Conservation (phyloP, 495 filamentous ascomycete genomes). For the Pyrenula aspistea region DNA sequence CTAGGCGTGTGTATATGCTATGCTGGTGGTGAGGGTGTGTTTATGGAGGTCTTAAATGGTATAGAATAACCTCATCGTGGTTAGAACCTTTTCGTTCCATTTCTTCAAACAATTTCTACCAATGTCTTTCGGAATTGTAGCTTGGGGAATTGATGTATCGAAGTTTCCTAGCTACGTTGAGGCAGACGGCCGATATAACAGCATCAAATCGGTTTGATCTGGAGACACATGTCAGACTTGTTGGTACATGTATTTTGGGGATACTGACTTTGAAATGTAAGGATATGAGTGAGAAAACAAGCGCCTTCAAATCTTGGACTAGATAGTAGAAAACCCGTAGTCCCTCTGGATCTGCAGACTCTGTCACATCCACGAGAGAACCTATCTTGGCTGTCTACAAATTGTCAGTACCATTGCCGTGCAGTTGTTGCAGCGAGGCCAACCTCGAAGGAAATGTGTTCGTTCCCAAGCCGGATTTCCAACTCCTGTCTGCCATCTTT, state of each 20-base stretch:
- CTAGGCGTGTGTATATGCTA: too few relatives aligned
- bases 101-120: too few relatives aligned
- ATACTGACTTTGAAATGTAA: constrained; percentile 83
- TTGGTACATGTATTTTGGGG: not conserved
- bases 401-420: not conserved
- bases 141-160: too few relatives aligned
- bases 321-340: constrained; percentile 99
- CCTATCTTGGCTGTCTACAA: constrained; percentile 93
- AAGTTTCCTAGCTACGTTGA: too few relatives aligned
- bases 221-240: constrained; percentile 4
- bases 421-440: constrained; percentile 2
- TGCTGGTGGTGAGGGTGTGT: too few relatives aligned
- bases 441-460: constrained; percentile 98
- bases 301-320: constrained; percentile 91
- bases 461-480: constrained; percentile 86
- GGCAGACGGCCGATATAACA: too few relatives aligned
- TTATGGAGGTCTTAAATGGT: too few relatives aligned
- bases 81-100: too few relatives aligned
- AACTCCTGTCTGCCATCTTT: constrained; percentile 97
- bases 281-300: constrained; percentile 91
- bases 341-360: constrained; percentile 91
- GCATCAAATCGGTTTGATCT: constrained; percentile 73
- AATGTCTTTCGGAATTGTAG: too few relatives aligned
- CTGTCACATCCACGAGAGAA: constrained; percentile 90
- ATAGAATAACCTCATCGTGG: too few relatives aligned